Percentiles rank a stretch among this genome's conserved stretches.
Evolutionary conservation across 176 grass and related monocot genomes (phyloP).

Genomic region (Musa acuminata): DNA sequence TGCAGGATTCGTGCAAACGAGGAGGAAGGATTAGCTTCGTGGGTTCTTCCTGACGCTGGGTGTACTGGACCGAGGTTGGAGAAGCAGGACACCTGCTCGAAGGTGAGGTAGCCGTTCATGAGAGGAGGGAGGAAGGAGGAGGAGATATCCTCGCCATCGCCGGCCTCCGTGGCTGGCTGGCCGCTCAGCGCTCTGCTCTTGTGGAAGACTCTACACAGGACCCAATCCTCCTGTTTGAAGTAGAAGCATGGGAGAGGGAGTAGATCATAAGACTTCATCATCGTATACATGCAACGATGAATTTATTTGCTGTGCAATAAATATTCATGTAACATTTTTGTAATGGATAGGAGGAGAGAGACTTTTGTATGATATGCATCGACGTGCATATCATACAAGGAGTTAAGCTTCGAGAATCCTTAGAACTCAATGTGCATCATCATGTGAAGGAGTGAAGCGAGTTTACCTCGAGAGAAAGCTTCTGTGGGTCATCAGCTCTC

Average conservation of each 20-base stretch:
- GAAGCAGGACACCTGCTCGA: conserved; percentile 92
- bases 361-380: no score
- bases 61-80: conserved; percentile 39
- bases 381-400: no score
- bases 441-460: no score
- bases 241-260: background rate
- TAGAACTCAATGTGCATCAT: no score
- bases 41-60: background rate
- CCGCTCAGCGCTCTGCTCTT: conserved; percentile 53
- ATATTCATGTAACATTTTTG: no score
- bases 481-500: conserved; percentile 14
- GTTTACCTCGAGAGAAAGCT: background rate
- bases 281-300: no score
- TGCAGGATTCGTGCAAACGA: no score
- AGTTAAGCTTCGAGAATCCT: no score
- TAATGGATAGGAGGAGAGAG: no score
- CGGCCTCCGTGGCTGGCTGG: conserved; percentile 28
- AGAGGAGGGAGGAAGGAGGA: conserved; percentile 62
- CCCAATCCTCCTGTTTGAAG: conserved; percentile 70
- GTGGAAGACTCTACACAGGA: conserved; percentile 80
- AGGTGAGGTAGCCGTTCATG: conserved; percentile 64
- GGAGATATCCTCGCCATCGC: conserved; percentile 26
- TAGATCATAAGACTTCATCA: no score
- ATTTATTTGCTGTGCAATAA: no score
- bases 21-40: background rate